Percentiles rank a stretch among this genome's conserved stretches.
Evolutionary conservation across 306 rosid genomes (phyloP).

Genomic region (Dalbergia cochinchinensis): DNA sequence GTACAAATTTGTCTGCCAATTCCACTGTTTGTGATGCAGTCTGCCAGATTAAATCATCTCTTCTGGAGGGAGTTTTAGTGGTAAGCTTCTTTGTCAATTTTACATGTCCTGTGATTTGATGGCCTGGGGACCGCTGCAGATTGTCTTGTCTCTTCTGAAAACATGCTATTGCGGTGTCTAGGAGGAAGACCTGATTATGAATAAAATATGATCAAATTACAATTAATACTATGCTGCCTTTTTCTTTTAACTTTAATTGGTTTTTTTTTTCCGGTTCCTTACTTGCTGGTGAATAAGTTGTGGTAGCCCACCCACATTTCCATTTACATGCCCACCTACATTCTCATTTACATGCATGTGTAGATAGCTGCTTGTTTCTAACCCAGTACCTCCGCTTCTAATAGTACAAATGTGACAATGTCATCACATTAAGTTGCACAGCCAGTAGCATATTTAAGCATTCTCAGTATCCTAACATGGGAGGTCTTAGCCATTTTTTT

Average conservation of each 20-base stretch:
- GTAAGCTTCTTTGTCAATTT: slow-evolving; percentile 62
- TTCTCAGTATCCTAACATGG: slow-evolving; percentile 20
- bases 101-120: slow-evolving; percentile 16
- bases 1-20: slow-evolving; percentile 58
- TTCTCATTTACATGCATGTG: slow-evolving; percentile 18
- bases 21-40: slow-evolving; percentile 70
- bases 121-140: slow-evolving; percentile 6
- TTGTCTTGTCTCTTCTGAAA: slow-evolving; percentile 26
- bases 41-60: slow-evolving; percentile 91
- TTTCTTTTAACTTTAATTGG: not conserved
- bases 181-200: slow-evolving; percentile 14
- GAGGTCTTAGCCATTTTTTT: not conserved
- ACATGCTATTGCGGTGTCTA: slow-evolving; percentile 12
- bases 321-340: slow-evolving; percentile 12
- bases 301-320: not conserved
- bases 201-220: slow-evolving; percentile 1
- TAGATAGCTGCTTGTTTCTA: slow-evolving; percentile 32
- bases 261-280: not conserved
- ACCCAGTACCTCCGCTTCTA: slow-evolving; percentile 17
- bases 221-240: not conserved
- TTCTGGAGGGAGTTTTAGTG: slow-evolving; percentile 89
- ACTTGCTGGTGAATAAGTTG: slow-evolving; percentile 31
- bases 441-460: slow-evolving; percentile 23
- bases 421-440: slow-evolving; percentile 8
- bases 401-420: slow-evolving; percentile 32